Evolutionary conservation across 345 rosid species (phyloP).

Genomic region (Ailanthus altissimus): DNA sequence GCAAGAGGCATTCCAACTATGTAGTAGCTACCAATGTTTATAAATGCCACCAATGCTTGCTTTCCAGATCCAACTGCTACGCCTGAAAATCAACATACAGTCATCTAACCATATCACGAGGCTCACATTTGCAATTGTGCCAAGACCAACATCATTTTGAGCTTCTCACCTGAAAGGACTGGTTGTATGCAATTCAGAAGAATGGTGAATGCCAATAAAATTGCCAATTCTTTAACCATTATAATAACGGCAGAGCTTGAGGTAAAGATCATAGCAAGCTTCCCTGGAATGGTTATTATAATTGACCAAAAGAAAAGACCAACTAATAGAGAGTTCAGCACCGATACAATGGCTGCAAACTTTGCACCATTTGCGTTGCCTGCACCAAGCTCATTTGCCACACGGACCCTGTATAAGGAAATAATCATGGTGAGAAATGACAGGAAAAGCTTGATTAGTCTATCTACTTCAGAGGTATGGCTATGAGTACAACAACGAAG

Average conservation of each 20-base stretch:
- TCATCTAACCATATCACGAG: not conserved
- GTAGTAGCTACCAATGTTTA: constrained; percentile 57
- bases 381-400: constrained; percentile 57
- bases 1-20: constrained; percentile 53
- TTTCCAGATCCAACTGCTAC: constrained; percentile 59
- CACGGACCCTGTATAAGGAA: constrained; percentile 46
- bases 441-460: not conserved
- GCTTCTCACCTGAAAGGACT: constrained; percentile 50
- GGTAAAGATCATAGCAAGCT: constrained; percentile 51
- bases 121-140: not conserved
- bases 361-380: constrained; percentile 54
- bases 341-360: constrained; percentile 51
- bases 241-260: constrained; percentile 39
- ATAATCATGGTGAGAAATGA: not conserved
- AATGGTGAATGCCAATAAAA: constrained; percentile 48
- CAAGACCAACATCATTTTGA: not conserved
- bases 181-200: constrained; percentile 63
- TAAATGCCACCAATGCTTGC: constrained; percentile 48
- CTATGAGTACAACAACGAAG: too few species aligned
- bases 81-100: constrained; percentile 29
- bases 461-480: not conserved
- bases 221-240: constrained; percentile 42
- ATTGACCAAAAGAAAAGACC: constrained; percentile 44
- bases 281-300: constrained; percentile 38
- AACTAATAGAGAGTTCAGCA: constrained; percentile 35